Evolutionary conservation across 257 asterid species (phyloP).

Genomic region (Solanum appendiculatum): DNA sequence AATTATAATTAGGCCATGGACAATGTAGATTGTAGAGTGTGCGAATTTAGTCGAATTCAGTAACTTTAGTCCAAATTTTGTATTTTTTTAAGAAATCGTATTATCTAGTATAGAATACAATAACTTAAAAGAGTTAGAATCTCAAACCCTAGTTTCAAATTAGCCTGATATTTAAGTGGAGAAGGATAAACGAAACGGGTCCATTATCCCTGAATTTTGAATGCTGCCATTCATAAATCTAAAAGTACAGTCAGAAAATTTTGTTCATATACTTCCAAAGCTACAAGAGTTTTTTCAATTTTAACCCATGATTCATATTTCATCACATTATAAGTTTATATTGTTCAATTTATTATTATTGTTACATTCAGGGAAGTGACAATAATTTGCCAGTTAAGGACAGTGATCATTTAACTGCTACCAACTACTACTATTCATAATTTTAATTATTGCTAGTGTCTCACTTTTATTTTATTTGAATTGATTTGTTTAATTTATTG

Average conservation of each 20-base stretch:
- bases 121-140: not conserved
- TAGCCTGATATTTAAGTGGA: not conserved
- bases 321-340: not conserved
- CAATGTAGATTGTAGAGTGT: not conserved
- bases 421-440: not conserved
- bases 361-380: not conserved
- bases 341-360: not conserved
- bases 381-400: not conserved
- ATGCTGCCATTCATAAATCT: not conserved
- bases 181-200: not conserved
- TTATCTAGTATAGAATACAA: not conserved
- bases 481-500: not conserved
- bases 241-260: not conserved
- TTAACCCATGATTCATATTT: not conserved
- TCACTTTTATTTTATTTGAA: not conserved
- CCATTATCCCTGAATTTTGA: not conserved
- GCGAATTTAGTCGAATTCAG: not conserved
- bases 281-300: not conserved
- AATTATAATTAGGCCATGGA: too few relatives aligned
- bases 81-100: not conserved
- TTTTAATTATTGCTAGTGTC: not conserved
- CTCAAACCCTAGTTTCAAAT: fast-evolving
- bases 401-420: not conserved
- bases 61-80: too few relatives aligned
- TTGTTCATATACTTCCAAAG: not conserved